Evolutionary conservation across 306 rosid species (phyloP).

Genomic region (Parietaria judaica): DNA sequence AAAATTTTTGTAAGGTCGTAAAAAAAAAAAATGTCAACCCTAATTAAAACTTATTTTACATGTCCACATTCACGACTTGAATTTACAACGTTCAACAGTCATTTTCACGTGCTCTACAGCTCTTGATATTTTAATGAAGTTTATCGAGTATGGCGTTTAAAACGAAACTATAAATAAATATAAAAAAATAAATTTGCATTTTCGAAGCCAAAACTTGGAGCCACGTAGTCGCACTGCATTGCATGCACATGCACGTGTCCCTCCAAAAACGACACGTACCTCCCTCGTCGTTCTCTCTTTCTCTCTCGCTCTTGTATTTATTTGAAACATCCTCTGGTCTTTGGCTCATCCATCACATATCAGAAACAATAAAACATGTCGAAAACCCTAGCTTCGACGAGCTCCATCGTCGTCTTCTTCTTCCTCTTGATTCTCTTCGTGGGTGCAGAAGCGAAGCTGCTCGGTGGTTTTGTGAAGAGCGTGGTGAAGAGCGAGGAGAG

Average conservation of each 20-base stretch:
- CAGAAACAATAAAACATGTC: constrained; percentile 1
- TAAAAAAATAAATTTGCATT: too few relatives aligned
- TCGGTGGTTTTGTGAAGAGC: constrained; percentile 27
- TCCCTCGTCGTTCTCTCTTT: too few relatives aligned
- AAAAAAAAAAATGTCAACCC: too few relatives aligned
- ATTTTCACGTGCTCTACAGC: too few relatives aligned
- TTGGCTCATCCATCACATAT: neutral
- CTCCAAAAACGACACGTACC: constrained; percentile 33
- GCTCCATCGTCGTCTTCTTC: constrained; percentile 17
- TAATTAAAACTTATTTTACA: too few relatives aligned
- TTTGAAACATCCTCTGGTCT: neutral
- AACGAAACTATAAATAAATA: too few relatives aligned
- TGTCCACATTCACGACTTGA: too few relatives aligned
- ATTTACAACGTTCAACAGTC: too few relatives aligned
- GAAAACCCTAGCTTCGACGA: neutral
- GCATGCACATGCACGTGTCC: constrained; percentile 37
- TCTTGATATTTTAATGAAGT: too few relatives aligned
- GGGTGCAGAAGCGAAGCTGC: constrained; percentile 15
- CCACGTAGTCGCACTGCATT: constrained; percentile 28
- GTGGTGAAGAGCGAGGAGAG: constrained; percentile 44
- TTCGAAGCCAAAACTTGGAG: constrained; percentile 1
- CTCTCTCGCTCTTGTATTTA: neutral
- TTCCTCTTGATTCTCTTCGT: constrained; percentile 5
- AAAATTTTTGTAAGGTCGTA: too few relatives aligned
- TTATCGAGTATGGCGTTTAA: too few relatives aligned